Evolutionary conservation across 768 basidiomycete genomes (phyloP), one percentile per base, ranked within the genome.

Genomic region (Lactarius sanguifluus): DNA sequence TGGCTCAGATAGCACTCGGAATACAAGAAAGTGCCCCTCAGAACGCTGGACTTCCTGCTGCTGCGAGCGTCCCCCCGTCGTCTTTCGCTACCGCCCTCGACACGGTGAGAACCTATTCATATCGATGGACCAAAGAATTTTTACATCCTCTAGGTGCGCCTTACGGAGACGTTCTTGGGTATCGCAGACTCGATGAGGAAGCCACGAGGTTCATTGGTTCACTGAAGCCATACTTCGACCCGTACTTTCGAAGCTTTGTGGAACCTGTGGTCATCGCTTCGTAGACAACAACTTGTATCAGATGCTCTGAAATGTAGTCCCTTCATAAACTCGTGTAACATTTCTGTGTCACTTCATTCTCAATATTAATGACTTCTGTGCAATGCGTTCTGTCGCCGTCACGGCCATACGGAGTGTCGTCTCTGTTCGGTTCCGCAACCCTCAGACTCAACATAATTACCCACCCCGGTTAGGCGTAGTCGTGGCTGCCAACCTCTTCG

Each of bases 141-240:
- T 61, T 28, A 61, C 23, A 0, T 15, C 0, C 9, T 45, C 0
- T 67, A 86, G 85, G 77, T 86, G 18, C 80, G 80, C 64, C 78
- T 86, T 5, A 81, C 84, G 0, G 77, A 86, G 70, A 81, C 85
- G 1, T 87, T 87, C 78, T 73, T 86, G 23, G 81, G 81, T 36
- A 80, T 87, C 64, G 84, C 85, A 1, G 83, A 85, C 62, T 85
- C 85, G 1, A 71, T 87, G 74, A 77, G 79, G 68, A 87, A 83
- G 68, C 82, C 85, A 5, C 75, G 86, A 67, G 86, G 82, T 1
- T 77, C 81, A 13, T 72, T 86, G 63, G 70, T 85, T 70, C 73
- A 73, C 16, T 73, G 60, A 71, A n/a, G 9, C 55, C 28, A 28
- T 56, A 32, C 20, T 32, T 52, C 25, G 25, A 25, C 25, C n/a